Conservation (phyloP, 331 rosid genomes). For the Acacia pycnantha region DNA sequence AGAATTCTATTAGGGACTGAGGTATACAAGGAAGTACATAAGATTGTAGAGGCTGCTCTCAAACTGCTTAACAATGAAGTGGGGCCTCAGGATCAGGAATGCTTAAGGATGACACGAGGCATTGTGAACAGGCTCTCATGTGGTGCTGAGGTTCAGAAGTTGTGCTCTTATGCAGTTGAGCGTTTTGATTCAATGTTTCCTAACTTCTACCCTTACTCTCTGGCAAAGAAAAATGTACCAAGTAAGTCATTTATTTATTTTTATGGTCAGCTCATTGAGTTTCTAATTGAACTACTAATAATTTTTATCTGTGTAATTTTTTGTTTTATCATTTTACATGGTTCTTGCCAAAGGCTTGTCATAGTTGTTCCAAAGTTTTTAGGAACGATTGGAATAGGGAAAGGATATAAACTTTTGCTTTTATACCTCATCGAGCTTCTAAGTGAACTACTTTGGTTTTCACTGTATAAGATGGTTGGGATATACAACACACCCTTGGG, state of each 20-base stretch:
- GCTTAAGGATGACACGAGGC: slow-evolving; percentile 70
- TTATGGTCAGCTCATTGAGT: slow-evolving; percentile 21
- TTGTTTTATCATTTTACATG: background rate
- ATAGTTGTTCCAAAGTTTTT: slow-evolving; percentile 2
- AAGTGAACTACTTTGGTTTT: background rate
- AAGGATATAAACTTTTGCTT: slow-evolving; percentile 6
- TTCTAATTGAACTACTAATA: background rate
- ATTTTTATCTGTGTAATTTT: slow-evolving; percentile 1
- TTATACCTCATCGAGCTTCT: too few species aligned
- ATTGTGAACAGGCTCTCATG: slow-evolving; percentile 88
- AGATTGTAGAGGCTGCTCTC: slow-evolving; percentile 59
- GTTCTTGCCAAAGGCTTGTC: slow-evolving; percentile 15
- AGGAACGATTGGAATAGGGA: background rate
- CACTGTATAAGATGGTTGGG: background rate
- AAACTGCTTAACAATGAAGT: slow-evolving; percentile 61
- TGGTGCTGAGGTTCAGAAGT: slow-evolving; percentile 81
- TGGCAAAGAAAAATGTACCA: slow-evolving; percentile 45
- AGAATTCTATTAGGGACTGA: slow-evolving; percentile 68
- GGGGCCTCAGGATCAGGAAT: slow-evolving; percentile 75
- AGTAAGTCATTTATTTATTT: slow-evolving; percentile 47
- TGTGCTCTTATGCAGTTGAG: slow-evolving; percentile 71
- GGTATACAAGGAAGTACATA: slow-evolving; percentile 51
- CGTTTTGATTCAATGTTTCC: slow-evolving; percentile 57
- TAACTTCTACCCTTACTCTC: slow-evolving; percentile 25
- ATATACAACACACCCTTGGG: background rate